A percentile compares a stretch with the other conserved stretches of the same genome.
These are phyloP conservation scores for Sutorius australiensis DNA, from an alignment of 768 basidiomycete species.

Conservation along the genomic window DNA sequence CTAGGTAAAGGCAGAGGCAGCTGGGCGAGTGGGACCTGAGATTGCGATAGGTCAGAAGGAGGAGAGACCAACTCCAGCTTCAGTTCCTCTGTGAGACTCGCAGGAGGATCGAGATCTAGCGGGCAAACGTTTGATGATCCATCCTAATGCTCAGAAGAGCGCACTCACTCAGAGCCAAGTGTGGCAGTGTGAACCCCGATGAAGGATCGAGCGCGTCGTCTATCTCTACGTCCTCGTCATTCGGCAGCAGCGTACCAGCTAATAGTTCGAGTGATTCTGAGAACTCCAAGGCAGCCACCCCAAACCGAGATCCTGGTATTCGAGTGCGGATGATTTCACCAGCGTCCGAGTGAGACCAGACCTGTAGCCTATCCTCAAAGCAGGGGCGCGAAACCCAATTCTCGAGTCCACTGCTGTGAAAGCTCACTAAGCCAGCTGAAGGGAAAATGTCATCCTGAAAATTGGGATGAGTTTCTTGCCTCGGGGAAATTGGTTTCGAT, in stretches of 20 bases:
- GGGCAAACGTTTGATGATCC: conserved; percentile 9
- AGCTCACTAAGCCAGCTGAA: conserved; percentile 10
- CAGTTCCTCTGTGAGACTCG: conserved; percentile 4
- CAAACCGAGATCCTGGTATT: conserved; percentile 48
- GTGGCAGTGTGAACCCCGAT: conserved; percentile 16
- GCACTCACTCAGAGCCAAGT: conserved; percentile 18
- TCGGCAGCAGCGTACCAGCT: conserved; percentile 42
- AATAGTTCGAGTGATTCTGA: conserved; percentile 64
- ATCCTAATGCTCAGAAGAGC: not conserved
- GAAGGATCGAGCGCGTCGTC: conserved; percentile 14
- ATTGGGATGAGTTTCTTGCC: conserved; percentile 33
- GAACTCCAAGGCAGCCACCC: conserved; percentile 70
- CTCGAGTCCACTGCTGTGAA: conserved; percentile 52
- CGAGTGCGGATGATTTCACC: conserved; percentile 34
- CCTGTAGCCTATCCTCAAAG: conserved; percentile 65
- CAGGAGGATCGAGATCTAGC: conserved; percentile 25
- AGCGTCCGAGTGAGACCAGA: conserved; percentile 47
- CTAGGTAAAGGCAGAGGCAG: conserved; percentile 1
- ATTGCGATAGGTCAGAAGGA: conserved; percentile 1
- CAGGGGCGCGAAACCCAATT: conserved; percentile 72
- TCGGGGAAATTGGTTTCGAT: conserved; percentile 28
- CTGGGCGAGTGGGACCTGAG: not conserved
- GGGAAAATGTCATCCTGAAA: conserved; percentile 27
- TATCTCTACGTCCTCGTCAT: conserved; percentile 8
- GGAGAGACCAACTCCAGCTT: conserved; percentile 1